Base-by-base conservation (phyloP, 768 basidiomycete genomes). In the Tricholoma matsutake region DNA sequence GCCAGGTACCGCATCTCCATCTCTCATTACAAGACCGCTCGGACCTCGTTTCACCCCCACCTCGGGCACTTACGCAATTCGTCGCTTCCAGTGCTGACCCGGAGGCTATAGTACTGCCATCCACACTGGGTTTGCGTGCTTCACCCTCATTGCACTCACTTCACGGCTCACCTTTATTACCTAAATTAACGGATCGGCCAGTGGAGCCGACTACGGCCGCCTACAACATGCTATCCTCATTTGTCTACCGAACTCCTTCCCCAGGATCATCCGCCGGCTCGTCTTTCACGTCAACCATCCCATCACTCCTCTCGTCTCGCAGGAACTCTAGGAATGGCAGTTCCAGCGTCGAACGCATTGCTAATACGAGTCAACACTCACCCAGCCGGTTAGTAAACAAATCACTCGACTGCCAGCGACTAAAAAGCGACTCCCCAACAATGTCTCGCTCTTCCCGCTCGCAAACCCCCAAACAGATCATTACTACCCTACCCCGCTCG, bases 51-150 rank as follows among this genome's bases (percentile, higher is more conserved):
- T 75, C 89, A 0, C 88, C 86, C 28, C 81, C 91, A 8, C 89
- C 91, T 1, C 81, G 89, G 39, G 89, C 91, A 2, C 68, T 93
- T 37, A 92, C 91, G 1, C 86, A 90, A 71, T 91, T 86, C 66
- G 79, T 89, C 37, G 86, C 82, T 56, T 83, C 86, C 9, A 76
- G 79, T 3, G 73, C 81, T 28, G 83, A 86, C 65, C 75, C 80
- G 13, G 75, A 79, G n/a, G 65, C 75, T 7, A 84, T 92, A 52
- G 66, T 77, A 10, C 72, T 92, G 1, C 91, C 91, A 6, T 86
- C 88, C 6, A 92, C 91, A 0, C 76, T 91, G 41, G 91, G 91
- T 20, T 67, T 89, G 2, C 83, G 87, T 49, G 71, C 76, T 4
- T 63, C 76, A 16, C 63, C 75, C 11, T 75, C 75, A 7, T 47